Base-by-base conservation (phyloP, 202 grass and related monocot species). In the Bolboschoenoplectus hybrid region DNA sequence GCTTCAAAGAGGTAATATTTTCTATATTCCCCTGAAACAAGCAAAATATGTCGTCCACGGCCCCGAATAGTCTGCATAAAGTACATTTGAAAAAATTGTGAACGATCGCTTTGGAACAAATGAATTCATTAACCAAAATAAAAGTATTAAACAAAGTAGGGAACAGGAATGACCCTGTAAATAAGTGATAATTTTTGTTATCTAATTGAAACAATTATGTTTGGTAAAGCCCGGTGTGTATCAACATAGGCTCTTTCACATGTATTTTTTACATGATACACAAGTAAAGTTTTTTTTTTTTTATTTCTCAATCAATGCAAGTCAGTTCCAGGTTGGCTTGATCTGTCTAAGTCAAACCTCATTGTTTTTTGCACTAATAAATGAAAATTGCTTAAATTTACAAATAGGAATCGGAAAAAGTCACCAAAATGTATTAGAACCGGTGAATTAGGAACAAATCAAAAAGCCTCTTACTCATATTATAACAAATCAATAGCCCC, bases 1-100 rank as follows among this genome's bases (percentile, higher is more conserved):
- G 92, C 86, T 97, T 97, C 90, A 97, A 88, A 84, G 80, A 87
- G 76, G 89, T 88, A 83, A 97, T 92, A 87, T 97, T 97, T 82
- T 91, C 92, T 87, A 97, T 81, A 56, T 88, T 86, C 68, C 94
- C 94, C 90, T 97, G 60, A 85, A 97, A 94, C 87, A 97, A 60
- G 87, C 94, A 97, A 70, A 92, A 97, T 86, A 97, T 94, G 63
- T 94, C 94, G 55, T 94, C 91, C 81, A 97, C 94, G 53, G 90
- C 89, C 73, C 90, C 94, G 57, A 97, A 97, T 70, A 97, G 83
- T 75, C 94, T 97, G 92, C 45, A 45, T 8, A 88, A 39, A 39
- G n/a, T 49, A 55, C 11, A 84, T 39, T 38, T 70, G n/a, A 19
- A 38, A 9, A 12, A 58, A 17, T 57, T 78, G 32, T 53, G 20